These are phyloP conservation scores for Peronosclerospora sorghi DNA, from an alignment of 352 stramenopile genomes.

Conservation along the genomic window DNA sequence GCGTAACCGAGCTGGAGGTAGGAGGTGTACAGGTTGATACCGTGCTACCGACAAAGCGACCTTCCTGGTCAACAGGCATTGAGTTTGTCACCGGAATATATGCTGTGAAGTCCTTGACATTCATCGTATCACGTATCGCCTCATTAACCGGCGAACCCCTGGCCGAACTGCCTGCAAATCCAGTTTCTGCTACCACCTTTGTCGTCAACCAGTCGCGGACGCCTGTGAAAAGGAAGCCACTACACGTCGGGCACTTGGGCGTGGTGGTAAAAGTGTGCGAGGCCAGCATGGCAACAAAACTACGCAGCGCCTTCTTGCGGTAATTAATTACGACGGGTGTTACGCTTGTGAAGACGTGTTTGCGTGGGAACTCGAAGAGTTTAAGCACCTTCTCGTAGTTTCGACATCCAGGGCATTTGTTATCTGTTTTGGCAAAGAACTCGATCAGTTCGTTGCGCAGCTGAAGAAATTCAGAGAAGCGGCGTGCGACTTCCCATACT, in stretches of 20 bases:
- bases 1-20: slow-evolving; percentile 7
- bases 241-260: slow-evolving; percentile 75
- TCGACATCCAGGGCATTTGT: slow-evolving; percentile 70
- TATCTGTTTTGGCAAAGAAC: slow-evolving; percentile 41
- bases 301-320: slow-evolving; percentile 60
- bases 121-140: slow-evolving; percentile 48
- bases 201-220: slow-evolving; percentile 72
- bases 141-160: slow-evolving; percentile 20
- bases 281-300: slow-evolving; percentile 58
- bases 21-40: slow-evolving; percentile 7
- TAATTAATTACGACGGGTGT: slow-evolving; percentile 70
- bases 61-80: slow-evolving; percentile 53
- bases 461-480: slow-evolving; percentile 76
- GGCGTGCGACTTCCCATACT: slow-evolving; percentile 55
- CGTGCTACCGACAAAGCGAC: slow-evolving; percentile 34
- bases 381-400: slow-evolving; percentile 77
- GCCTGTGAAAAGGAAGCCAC: slow-evolving; percentile 52
- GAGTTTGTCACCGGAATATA: slow-evolving; percentile 37
- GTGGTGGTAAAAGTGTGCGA: slow-evolving; percentile 75
- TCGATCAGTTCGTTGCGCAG: slow-evolving; percentile 59
- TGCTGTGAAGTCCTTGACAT: slow-evolving; percentile 68
- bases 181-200: slow-evolving; percentile 11
- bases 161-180: not conserved
- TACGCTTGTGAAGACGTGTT: slow-evolving; percentile 76
- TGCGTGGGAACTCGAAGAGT: slow-evolving; percentile 76